Base-by-base conservation (phyloP, 1,284 basidiomycete genomes). In the Irpex sp. region DNA sequence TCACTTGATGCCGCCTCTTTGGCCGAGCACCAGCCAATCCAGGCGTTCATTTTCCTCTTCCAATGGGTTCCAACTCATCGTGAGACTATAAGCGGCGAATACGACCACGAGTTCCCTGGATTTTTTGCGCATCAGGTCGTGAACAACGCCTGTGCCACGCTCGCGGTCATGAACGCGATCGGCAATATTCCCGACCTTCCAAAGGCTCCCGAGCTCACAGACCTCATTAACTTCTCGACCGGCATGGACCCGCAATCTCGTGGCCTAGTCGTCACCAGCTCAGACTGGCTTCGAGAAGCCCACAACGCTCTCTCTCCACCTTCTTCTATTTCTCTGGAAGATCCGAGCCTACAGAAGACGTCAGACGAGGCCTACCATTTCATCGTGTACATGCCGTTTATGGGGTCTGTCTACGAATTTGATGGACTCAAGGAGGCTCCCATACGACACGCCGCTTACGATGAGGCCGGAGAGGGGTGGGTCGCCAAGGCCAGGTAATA, bases 81-180 rank as follows among this genome's bases (percentile, higher is more conserved):
- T 62, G 79, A 83, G 65, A 71, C 78, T 55, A 78, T 81, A 13
- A 78, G 77, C 52, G 90, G 91, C 55, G 78, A 82, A 61, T 86
- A 86, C 70, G 93, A 95, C 69, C 76, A 81, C 54, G 85, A 88
- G 34, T 93, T 93, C 71, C 82, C 91, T 4, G 93, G 94, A 5
- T 96, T 94, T 77, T 96, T 96, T 73, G 92, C 93, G 0, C 91
- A 95, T 71, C 94, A 96, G 76, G 92, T 94, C 58, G 94, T 97
- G 69, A 94, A 96, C 78, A 97, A 97, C 71, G 93, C 93, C 4
- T 97, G 95, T 71, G 94, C 93, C 11, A 96, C 94, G 11, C 81
- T 98, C 52, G 95, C 96, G 0, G 93, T 97, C 19, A 79, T 97
- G 66, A 98, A 98, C 73, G 94, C 93, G 31, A 82, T 95, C n/a